These are phyloP conservation scores for Fallopia convolvulus DNA, from an alignment of 148 eudicot genomes.

Conservation along the genomic window DNA sequence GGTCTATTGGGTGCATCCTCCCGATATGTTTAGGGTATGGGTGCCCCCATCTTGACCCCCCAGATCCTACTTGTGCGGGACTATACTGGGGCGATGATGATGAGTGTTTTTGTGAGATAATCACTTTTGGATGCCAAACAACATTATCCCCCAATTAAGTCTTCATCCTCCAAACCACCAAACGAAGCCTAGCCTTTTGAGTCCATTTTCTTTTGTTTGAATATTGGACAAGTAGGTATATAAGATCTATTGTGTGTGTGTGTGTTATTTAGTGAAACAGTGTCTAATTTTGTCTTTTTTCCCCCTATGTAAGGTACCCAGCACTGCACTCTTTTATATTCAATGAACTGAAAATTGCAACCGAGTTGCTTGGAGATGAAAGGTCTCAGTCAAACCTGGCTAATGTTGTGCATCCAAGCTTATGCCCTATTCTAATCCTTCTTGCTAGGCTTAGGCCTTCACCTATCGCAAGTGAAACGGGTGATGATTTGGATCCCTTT, in stretches of 20 bases:
- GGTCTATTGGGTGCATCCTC: too few species aligned
- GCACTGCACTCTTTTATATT: conserved; percentile 69
- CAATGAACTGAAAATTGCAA: conserved; percentile 67
- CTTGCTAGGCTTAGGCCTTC: conserved; percentile 93
- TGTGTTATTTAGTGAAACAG: neutral
- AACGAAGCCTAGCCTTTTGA: neutral
- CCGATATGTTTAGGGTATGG: too few species aligned
- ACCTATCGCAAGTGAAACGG: conserved; percentile 72
- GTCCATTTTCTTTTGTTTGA: neutral
- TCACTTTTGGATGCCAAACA: too few species aligned
- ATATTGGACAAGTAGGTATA: neutral
- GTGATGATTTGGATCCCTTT: conserved; percentile 79
- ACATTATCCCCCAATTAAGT: too few species aligned
- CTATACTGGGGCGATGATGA: too few species aligned
- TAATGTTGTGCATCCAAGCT: conserved; percentile 79
- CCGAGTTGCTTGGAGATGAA: conserved; percentile 49
- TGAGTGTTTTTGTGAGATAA: too few species aligned
- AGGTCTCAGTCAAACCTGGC: conserved; percentile 50
- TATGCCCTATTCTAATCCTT: conserved; percentile 85
- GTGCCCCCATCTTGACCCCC: too few species aligned
- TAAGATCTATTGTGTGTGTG: neutral
- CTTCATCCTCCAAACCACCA: too few species aligned
- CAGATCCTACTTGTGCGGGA: too few species aligned
- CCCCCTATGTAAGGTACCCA: conserved; percentile 59
- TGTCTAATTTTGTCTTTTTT: conserved; percentile 6